A percentile compares a stretch with the other conserved stretches of the same genome.
phyloP scores from a whole-genome alignment of 768 basidiomycete genomes.

The Coprinopsis strossmayeri region DNA sequence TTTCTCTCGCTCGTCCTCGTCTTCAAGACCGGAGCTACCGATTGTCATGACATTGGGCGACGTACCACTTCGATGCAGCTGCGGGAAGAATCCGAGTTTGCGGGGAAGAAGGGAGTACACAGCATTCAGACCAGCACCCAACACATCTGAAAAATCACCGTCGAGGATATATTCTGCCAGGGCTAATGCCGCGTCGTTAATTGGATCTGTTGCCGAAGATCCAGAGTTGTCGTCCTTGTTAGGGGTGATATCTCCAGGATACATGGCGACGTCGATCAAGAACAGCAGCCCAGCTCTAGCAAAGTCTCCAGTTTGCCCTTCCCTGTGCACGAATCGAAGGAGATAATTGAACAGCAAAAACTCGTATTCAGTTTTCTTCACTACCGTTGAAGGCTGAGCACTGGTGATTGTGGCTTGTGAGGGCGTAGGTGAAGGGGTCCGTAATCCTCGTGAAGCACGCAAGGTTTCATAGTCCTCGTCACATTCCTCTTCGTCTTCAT shows the following conservation, averaged over 20 bases:
- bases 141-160: slow-evolving; percentile 97
- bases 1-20: slow-evolving; percentile 50
- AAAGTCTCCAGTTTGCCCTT: slow-evolving; percentile 90
- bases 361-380: slow-evolving; percentile 83
- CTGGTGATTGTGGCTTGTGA: slow-evolving; percentile 56
- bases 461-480: slow-evolving; percentile 43
- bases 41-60: slow-evolving; percentile 59
- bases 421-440: slow-evolving; percentile 49
- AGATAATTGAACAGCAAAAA: slow-evolving; percentile 95
- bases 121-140: slow-evolving; percentile 88
- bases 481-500: slow-evolving; percentile 57
- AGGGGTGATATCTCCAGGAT: slow-evolving; percentile 39
- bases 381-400: slow-evolving; percentile 31
- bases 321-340: slow-evolving; percentile 89
- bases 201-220: slow-evolving; percentile 52
- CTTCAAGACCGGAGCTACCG: slow-evolving; percentile 52
- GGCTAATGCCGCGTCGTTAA: slow-evolving; percentile 79
- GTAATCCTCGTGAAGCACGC: slow-evolving; percentile 29
- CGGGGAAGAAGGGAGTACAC: slow-evolving; percentile 88
- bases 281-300: slow-evolving; percentile 90
- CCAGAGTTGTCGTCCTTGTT: slow-evolving; percentile 32
- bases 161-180: slow-evolving; percentile 91
- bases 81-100: slow-evolving; percentile 68
- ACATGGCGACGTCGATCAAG: slow-evolving; percentile 94
- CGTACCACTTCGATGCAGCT: slow-evolving; percentile 29